Base-by-base conservation (phyloP, 306 rosid species). In the Quercus agrifolia region DNA sequence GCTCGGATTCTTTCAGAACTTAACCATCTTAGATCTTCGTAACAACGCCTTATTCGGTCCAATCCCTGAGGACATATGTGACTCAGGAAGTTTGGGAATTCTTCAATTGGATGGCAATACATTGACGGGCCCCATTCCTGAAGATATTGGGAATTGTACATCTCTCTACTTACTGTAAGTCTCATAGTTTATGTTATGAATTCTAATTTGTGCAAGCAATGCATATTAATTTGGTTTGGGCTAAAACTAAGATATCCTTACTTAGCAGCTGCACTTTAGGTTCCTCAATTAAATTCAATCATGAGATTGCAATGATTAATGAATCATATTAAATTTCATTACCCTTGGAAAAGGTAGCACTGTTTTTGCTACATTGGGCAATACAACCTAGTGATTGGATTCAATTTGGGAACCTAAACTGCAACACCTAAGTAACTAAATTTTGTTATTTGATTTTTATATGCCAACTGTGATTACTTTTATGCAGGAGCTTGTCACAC, bases 31-130 rank as follows among this genome's bases (percentile, higher is more conserved):
- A 54, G 99, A 95, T 78, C 89, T 95, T 52, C 87, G 92, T 55
- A 86, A 81, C 79, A 89, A 87, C 31, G 87, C 80, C 33, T 31
- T 92, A 41, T 75, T 12, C 14, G 99, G 99, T 77, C 79, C 94
- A 7, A 81, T 95, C 72, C 98, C 98, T 0, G 84, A 61, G 2
- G 96, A 89, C 25, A 74, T 90, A 63, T 95, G 99, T 66, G 92
- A 90, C 73, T 92, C 99, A 19, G 90, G 88, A 21, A 95, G 92
- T 71, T 77, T 95, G 77, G 88, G 80, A 8, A 86, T 95, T 38
- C 97, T 95, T 81, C 97, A 95, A 33, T 72, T 95, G 4, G 99
- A 95, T 88, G 97, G 93, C 75, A 95, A 95, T 82, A 82, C 87
- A 51, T 80, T 95, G 70, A 67, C 77, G 10, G 97, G 96, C 20